Evolutionary conservation across 352 stramenopile genomes (phyloP).

Genomic region (Globisporangium parvum): DNA sequence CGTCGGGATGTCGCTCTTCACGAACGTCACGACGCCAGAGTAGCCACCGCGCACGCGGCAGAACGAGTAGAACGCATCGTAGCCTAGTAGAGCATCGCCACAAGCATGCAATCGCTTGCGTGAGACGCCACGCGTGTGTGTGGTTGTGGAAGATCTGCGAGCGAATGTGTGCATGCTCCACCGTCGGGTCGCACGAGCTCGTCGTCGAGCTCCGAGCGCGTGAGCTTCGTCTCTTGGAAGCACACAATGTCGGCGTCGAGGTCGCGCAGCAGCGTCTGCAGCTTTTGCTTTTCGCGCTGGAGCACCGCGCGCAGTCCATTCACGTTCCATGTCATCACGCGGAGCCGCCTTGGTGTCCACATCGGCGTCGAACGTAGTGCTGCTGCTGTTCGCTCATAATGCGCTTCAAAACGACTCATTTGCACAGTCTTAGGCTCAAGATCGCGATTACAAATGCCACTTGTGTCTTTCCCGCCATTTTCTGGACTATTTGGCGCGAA

Average conservation of each 20-base stretch:
- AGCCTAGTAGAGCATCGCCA: conserved; percentile 23
- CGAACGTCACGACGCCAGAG: conserved; percentile 76
- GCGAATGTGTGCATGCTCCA: conserved; percentile 6
- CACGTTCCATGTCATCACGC: conserved; percentile 82
- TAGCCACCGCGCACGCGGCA: conserved; percentile 59
- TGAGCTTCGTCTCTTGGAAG: conserved; percentile 86
- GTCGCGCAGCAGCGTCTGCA: conserved; percentile 43
- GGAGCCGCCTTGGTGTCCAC: conserved; percentile 20
- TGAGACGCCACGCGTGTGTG: not conserved
- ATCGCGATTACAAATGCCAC: too few species aligned
- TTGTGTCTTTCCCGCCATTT: not conserved
- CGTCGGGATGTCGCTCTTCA: conserved; percentile 39
- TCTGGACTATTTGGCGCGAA: not conserved
- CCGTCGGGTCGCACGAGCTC: conserved; percentile 61
- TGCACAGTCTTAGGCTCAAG: not conserved
- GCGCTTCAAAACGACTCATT: not conserved
- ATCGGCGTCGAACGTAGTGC: not conserved
- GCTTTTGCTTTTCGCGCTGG: conserved; percentile 42
- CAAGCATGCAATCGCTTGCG: not conserved
- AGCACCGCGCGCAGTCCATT: conserved; percentile 79
- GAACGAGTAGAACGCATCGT: conserved; percentile 84
- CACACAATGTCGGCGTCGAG: conserved; percentile 72
- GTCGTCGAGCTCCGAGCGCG: conserved; percentile 73
- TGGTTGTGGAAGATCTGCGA: not conserved
- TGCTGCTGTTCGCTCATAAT: not conserved